A percentile compares a stretch with the other conserved stretches of the same genome.
These are phyloP conservation scores for Saposhnikovia divaricata DNA, from an alignment of 129 eudicot species.

Conservation along the genomic window DNA sequence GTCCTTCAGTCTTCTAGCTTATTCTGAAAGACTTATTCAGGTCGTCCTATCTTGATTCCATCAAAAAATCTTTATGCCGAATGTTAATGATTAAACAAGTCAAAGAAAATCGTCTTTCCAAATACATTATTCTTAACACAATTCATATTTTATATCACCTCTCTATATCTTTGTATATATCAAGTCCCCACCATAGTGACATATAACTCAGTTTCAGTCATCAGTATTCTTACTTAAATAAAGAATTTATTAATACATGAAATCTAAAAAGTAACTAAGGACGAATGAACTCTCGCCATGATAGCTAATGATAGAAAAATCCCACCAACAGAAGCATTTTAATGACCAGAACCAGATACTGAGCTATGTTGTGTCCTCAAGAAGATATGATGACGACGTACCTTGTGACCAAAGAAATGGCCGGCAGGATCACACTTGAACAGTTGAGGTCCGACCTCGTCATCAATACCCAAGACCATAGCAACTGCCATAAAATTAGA, in stretches of 20 bases:
- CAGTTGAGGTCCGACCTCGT: conserved; percentile 82
- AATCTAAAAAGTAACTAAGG: not conserved
- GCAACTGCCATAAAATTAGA: conserved; percentile 41
- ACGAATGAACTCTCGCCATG: not conserved
- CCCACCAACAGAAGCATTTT: not conserved
- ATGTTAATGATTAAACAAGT: not conserved
- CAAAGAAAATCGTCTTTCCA: not conserved
- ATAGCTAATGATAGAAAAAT: not conserved
- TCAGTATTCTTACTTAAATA: not conserved
- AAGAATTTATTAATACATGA: not conserved
- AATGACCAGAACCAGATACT: not conserved
- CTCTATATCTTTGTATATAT: not conserved
- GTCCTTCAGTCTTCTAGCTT: not conserved
- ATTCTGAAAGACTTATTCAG: not conserved
- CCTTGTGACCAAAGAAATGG: conserved; percentile 96
- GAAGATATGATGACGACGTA: conserved; percentile 14
- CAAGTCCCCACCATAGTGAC: not conserved
- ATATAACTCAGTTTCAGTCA: not conserved
- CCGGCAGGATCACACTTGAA: conserved; percentile 99
- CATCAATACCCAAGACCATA: conserved; percentile 94
- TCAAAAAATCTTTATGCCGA: no score
- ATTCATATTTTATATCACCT: no score
- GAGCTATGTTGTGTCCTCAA: not conserved
- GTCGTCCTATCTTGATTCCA: not conserved
- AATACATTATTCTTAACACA: no score